These are phyloP conservation scores for Solanum piurae DNA, from an alignment of 257 asterid genomes.

Conservation along the genomic window DNA sequence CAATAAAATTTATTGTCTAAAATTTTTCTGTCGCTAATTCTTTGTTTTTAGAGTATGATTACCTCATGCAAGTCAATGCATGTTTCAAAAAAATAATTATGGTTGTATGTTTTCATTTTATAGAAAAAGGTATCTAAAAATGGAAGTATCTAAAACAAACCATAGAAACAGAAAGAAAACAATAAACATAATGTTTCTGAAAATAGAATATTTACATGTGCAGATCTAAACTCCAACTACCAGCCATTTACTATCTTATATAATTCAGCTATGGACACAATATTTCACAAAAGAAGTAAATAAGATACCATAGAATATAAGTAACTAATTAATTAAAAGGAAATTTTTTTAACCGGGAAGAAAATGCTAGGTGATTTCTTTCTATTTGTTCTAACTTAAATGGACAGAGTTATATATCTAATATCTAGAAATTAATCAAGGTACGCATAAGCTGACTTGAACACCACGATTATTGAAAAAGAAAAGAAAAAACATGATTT, in stretches of 20 bases:
- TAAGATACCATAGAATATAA: neutral
- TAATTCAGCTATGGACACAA: neutral
- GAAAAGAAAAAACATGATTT: neutral
- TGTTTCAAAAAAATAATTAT: neutral
- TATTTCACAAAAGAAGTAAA: neutral
- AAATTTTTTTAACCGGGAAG: accelerated
- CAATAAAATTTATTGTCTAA: neutral
- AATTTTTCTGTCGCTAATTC: neutral
- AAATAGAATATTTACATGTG: neutral
- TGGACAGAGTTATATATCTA: neutral
- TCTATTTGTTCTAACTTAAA: neutral
- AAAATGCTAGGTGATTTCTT: neutral
- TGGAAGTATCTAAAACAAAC: neutral
- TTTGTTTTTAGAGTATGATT: neutral
- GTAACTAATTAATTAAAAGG: neutral
- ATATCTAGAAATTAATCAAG: neutral
- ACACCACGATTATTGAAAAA: neutral
- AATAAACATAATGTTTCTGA: neutral
- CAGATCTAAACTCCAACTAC: neutral
- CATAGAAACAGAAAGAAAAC: neutral
- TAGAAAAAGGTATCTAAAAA: neutral
- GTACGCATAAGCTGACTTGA: accelerated
- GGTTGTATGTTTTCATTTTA: neutral
- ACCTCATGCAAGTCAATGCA: neutral
- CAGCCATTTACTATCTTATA: neutral